Conservation (phyloP, 1,284 basidiomycete species). For the Heterobasidion occidentale region DNA sequence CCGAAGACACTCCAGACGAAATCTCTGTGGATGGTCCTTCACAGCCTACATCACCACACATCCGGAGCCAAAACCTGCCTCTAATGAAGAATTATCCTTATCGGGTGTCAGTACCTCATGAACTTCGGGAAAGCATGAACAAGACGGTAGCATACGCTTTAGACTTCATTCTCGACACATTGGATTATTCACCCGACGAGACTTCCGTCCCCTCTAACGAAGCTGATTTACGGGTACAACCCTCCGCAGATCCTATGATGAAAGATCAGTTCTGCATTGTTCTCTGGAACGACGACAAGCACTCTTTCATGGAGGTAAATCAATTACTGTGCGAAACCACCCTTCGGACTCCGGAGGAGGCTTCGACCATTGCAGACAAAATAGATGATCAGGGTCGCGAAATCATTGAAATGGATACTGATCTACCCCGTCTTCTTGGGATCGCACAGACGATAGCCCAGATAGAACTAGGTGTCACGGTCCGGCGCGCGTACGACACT, state of each 20-base stretch:
- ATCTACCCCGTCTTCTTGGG: constrained; percentile 65
- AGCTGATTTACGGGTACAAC: constrained; percentile 63
- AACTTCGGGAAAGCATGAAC: constrained; percentile 66
- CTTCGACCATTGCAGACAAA: constrained; percentile 53
- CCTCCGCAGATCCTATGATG: constrained; percentile 66
- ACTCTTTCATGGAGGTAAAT: constrained; percentile 87
- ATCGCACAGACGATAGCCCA: constrained; percentile 77
- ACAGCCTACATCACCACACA: constrained; percentile 18
- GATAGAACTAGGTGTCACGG: constrained; percentile 89
- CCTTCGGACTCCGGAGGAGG: constrained; percentile 53
- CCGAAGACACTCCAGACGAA: constrained; percentile 16
- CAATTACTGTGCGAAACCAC: constrained; percentile 70
- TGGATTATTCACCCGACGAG: constrained; percentile 83
- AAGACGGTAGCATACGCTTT: constrained; percentile 72
- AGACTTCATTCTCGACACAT: constrained; percentile 80
- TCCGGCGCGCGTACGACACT: constrained; percentile 82
- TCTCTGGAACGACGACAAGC: constrained; percentile 97
- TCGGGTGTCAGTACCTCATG: constrained; percentile 47
- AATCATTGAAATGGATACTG: constrained; percentile 73
- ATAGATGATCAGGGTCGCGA: constrained; percentile 85
- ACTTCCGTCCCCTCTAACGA: constrained; percentile 61
- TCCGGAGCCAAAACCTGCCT: constrained; percentile 41
- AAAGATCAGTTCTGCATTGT: constrained; percentile 81
- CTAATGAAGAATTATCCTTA: constrained; percentile 52
- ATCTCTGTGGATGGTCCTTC: constrained; percentile 18